These are phyloP conservation scores for Talaromyces stipitatus DNA, from an alignment of 495 filamentous ascomycete genomes.

Conservation along the genomic window DNA sequence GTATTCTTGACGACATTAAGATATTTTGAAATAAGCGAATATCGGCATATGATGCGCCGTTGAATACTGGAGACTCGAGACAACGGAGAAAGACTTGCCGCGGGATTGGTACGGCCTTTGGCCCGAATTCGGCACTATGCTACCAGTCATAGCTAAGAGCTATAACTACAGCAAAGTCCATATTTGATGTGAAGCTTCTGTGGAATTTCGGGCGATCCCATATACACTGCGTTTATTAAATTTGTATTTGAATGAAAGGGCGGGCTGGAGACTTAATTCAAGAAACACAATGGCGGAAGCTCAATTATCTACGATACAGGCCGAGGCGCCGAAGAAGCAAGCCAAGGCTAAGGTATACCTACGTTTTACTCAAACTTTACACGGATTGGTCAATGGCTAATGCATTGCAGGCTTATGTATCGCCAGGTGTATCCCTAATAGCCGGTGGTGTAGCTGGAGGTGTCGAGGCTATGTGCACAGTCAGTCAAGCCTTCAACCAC, in stretches of 20 bases:
- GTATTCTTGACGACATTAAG: no score
- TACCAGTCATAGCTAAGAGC: background rate
- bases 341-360: background rate
- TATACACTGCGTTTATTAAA: background rate
- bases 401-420: conserved; percentile 10
- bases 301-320: background rate
- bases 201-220: no score
- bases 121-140: background rate
- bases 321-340: background rate
- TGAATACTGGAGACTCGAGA: background rate
- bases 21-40: no score
- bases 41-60: background rate
- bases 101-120: background rate
- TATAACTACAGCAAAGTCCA: background rate
- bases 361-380: background rate
- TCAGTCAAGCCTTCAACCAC: conserved; percentile 9
- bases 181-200: no score
- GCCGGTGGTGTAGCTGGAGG: conserved; percentile 49
- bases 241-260: background rate
- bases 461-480: conserved; percentile 46
- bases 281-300: background rate
- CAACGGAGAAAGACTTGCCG: conserved; percentile 1
- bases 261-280: no score
- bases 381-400: no score
- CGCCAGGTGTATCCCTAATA: conserved; percentile 39